Conservation (phyloP, 345 rosid genomes). For the Hirschfeldia incana region DNA sequence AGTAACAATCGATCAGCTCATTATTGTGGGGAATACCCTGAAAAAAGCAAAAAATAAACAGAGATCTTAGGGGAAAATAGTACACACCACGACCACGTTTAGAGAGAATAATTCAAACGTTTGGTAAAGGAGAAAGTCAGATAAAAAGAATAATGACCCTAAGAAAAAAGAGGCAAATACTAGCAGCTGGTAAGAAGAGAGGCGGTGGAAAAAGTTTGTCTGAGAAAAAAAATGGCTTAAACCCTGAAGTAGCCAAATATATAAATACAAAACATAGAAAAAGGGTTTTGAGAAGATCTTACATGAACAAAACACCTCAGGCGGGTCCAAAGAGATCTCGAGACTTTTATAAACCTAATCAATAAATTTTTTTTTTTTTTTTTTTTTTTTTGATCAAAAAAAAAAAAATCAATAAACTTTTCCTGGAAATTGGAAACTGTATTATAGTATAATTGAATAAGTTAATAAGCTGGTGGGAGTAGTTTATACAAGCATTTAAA, state of each 20-base stretch:
- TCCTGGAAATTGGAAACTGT: background rate
- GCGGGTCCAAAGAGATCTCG: conserved; percentile 9
- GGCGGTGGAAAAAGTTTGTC: background rate
- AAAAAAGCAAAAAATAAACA: background rate
- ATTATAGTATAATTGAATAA: background rate
- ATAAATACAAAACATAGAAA: background rate
- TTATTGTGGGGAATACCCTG: background rate
- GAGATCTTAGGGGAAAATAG: conserved; percentile 13
- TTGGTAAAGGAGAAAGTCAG: conserved; percentile 2
- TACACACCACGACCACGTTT: conserved; percentile 17
- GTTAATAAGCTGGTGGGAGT: conserved; percentile 2
- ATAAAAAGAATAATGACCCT: background rate
- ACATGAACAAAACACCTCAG: conserved; percentile 5
- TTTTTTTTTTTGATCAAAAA: no score
- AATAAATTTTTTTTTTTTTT: background rate
- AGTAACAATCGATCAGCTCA: background rate
- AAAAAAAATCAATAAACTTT: background rate
- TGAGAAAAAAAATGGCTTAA: background rate
- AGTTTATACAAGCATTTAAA: background rate
- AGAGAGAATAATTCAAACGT: conserved; percentile 14
- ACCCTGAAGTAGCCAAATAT: background rate
- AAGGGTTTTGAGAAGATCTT: conserved; percentile 2
- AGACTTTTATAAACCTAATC: background rate
- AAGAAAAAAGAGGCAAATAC: background rate
- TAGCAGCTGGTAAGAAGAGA: background rate